Evolutionary conservation across 495 filamentous ascomycete genomes (phyloP).

Genomic region (Tuber brumale): DNA sequence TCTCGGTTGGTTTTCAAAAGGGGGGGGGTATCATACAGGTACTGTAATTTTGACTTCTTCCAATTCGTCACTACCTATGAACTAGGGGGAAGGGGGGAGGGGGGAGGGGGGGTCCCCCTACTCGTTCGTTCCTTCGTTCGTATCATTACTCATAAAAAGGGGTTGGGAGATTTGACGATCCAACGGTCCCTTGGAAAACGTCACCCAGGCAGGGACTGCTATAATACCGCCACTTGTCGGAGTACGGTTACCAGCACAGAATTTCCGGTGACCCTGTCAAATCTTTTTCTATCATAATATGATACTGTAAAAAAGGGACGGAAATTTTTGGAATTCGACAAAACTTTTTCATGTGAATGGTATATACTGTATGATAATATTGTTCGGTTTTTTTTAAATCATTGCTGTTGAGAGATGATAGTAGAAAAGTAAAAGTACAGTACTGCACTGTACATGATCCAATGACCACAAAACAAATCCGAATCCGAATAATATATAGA

Average conservation of each 20-base stretch:
- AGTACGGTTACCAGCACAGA: neutral
- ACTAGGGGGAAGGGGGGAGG: too few relatives aligned
- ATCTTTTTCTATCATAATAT: too few relatives aligned
- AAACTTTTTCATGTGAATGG: neutral
- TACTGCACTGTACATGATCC: too few relatives aligned
- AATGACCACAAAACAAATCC: neutral
- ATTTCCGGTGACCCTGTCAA: neutral
- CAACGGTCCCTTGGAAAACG: neutral
- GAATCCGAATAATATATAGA: neutral
- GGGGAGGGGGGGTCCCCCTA: neutral
- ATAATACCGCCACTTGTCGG: too few relatives aligned
- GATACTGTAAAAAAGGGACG: too few relatives aligned
- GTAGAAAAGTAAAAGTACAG: neutral
- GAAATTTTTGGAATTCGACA: too few relatives aligned
- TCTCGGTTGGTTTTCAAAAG: too few relatives aligned
- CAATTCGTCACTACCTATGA: neutral
- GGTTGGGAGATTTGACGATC: neutral
- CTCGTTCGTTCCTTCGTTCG: too few relatives aligned
- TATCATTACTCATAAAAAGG: neutral
- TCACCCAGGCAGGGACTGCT: neutral
- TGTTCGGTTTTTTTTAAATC: neutral
- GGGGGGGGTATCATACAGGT: too few relatives aligned
- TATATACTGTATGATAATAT: neutral
- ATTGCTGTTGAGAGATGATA: neutral
- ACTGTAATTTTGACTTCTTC: too few relatives aligned